Evolutionary conservation across 768 basidiomycete species (phyloP).

Genomic region (Cytidiella melzeri): DNA sequence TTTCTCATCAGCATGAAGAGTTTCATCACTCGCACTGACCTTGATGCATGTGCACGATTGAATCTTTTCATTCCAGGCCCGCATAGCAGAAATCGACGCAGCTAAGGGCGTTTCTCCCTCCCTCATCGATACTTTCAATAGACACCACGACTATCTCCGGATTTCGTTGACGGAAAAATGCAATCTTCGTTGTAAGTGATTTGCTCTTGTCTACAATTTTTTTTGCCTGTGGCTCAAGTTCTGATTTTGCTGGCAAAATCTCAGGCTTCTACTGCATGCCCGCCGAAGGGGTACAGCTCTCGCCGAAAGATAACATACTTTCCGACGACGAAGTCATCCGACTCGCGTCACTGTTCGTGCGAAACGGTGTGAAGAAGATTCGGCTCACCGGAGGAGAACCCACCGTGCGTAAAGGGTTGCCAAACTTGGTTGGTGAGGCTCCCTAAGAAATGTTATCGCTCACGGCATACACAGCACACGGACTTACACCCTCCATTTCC

Average conservation of each 20-base stretch:
- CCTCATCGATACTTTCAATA: constrained; percentile 59
- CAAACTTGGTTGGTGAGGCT: constrained; percentile 55
- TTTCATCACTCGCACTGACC: background rate
- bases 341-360: constrained; percentile 71
- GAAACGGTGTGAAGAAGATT: constrained; percentile 81
- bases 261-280: constrained; percentile 93
- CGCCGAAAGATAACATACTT: constrained; percentile 62
- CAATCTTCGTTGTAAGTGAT: constrained; percentile 69
- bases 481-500: background rate
- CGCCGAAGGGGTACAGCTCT: constrained; percentile 67
- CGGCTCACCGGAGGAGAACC: constrained; percentile 87
- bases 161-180: constrained; percentile 84
- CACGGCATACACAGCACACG: background rate
- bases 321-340: constrained; percentile 72
- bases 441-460: constrained; percentile 1
- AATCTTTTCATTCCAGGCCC: constrained; percentile 36
- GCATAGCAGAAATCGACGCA: constrained; percentile 49
- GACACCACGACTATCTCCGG: constrained; percentile 81
- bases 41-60: background rate
- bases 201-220: constrained; percentile 11
- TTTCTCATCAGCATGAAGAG: background rate
- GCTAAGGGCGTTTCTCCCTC: constrained; percentile 41
- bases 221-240: background rate
- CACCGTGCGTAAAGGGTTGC: constrained; percentile 70
- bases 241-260: constrained; percentile 6